These are phyloP conservation scores for Fennellomyces sp. DNA, from an alignment of 371 early-diverging fungal species.

Conservation along the genomic window DNA sequence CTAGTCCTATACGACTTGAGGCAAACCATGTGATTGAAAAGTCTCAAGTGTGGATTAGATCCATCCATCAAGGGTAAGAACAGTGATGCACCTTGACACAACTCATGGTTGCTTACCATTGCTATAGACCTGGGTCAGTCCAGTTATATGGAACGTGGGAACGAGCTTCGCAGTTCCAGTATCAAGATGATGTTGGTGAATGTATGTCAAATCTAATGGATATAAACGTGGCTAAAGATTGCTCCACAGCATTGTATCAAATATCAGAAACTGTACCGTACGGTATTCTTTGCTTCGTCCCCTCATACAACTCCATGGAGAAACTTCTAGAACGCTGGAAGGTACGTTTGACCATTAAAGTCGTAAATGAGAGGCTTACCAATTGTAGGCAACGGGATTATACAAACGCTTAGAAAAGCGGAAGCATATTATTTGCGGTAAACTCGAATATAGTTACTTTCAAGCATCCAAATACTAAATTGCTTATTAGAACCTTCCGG, in stretches of 20 bases:
- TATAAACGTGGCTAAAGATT: not conserved
- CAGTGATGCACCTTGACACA: not conserved
- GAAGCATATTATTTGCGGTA: slow-evolving; percentile 39
- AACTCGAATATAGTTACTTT: not conserved
- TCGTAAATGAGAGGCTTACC: too few species aligned
- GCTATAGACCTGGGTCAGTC: slow-evolving; percentile 38
- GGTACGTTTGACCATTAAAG: slow-evolving; percentile 13
- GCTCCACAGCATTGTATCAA: slow-evolving; percentile 35
- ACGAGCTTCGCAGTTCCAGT: slow-evolving; percentile 48
- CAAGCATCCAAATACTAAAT: not conserved
- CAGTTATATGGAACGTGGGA: slow-evolving; percentile 56
- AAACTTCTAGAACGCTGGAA: slow-evolving; percentile 58
- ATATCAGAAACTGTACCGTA: slow-evolving; percentile 56
- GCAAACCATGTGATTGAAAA: slow-evolving; percentile 64
- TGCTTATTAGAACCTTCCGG: slow-evolving; percentile 10
- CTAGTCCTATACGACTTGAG: slow-evolving; percentile 39
- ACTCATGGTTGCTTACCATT: not conserved
- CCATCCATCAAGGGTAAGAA: slow-evolving; percentile 46
- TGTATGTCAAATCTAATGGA: too few species aligned
- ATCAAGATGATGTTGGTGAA: slow-evolving; percentile 75
- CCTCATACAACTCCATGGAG: slow-evolving; percentile 62
- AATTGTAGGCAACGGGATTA: slow-evolving; percentile 43
- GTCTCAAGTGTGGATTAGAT: slow-evolving; percentile 55
- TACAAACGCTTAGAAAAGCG: slow-evolving; percentile 25
- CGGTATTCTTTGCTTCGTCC: slow-evolving; percentile 67